A percentile compares a stretch with the other conserved stretches of the same genome.
Conservation (phyloP, 108 stramenopile genomes). For the Poteriospumella lacustris region DNA sequence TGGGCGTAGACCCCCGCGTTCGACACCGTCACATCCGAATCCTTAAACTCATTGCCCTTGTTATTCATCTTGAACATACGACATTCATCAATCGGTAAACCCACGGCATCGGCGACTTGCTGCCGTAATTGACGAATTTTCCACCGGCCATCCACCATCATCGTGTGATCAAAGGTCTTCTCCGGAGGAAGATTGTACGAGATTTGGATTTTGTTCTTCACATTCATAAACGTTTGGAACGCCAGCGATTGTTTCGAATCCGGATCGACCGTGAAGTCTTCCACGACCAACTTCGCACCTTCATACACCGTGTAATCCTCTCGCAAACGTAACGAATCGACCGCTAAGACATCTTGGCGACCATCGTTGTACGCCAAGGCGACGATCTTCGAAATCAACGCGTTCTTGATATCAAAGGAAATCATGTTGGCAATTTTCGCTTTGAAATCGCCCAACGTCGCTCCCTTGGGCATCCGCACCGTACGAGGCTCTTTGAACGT, state of each 20-base stretch:
- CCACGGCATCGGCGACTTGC: background rate
- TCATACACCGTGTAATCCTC: constrained; percentile 13
- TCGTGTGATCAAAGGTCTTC: background rate
- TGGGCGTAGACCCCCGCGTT: background rate
- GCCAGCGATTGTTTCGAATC: background rate
- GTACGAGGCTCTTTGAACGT: background rate
- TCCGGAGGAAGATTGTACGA: background rate
- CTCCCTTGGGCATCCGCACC: background rate
- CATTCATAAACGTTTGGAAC: background rate
- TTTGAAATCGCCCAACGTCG: background rate
- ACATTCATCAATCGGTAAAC: background rate
- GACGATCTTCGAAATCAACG: background rate
- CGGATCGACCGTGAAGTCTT: background rate
- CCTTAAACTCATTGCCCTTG: background rate
- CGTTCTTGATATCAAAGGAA: background rate
- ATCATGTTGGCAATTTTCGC: background rate
- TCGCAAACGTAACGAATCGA: background rate
- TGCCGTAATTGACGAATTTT: background rate
- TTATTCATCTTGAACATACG: background rate
- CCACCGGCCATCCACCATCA: constrained; percentile 4
- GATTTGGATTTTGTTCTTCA: background rate
- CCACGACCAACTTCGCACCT: background rate
- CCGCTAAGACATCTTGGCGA: background rate
- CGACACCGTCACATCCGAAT: background rate
- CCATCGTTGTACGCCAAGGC: background rate